phyloP scores from a whole-genome alignment of 352 stramenopile species.

The Globisporangium heterothallicum region DNA sequence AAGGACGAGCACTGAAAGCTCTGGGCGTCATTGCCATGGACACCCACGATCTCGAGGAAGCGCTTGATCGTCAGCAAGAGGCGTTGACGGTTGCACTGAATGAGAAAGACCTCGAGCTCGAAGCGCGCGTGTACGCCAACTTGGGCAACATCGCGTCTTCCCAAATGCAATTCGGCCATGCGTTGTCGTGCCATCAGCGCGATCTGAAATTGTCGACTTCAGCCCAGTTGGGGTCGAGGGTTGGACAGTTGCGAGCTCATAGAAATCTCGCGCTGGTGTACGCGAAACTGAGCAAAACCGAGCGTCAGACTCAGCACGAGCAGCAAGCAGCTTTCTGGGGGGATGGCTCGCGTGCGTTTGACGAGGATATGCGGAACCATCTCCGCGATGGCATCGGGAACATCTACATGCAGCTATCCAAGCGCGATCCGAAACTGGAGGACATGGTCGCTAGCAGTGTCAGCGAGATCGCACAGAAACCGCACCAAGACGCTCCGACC shows the following conservation, averaged over 20 bases:
- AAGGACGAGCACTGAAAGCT: slow-evolving; percentile 55
- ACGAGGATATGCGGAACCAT: slow-evolving; percentile 45
- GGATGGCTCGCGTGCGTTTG: slow-evolving; percentile 28
- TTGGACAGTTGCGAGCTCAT: slow-evolving; percentile 56
- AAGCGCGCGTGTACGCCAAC: slow-evolving; percentile 73
- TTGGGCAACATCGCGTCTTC: slow-evolving; percentile 62
- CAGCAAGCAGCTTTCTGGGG: slow-evolving; percentile 17
- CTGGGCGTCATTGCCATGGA: slow-evolving; percentile 61
- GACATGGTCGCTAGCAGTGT: slow-evolving; percentile 32
- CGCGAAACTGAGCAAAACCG: slow-evolving; percentile 38
- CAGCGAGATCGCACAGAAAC: slow-evolving; percentile 21
- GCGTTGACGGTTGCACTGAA: slow-evolving; percentile 44
- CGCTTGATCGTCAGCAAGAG: slow-evolving; percentile 60
- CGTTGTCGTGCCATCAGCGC: slow-evolving; percentile 53
- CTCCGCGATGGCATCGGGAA: slow-evolving; percentile 42
- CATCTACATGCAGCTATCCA: slow-evolving; percentile 52
- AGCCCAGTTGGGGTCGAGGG: slow-evolving; percentile 42
- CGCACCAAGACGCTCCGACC: slow-evolving; percentile 3
- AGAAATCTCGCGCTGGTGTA: slow-evolving; percentile 67
- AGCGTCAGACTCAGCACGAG: slow-evolving; percentile 38
- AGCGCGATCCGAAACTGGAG: slow-evolving; percentile 31
- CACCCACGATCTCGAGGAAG: slow-evolving; percentile 26
- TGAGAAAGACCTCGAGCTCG: slow-evolving; percentile 51
- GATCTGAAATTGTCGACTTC: slow-evolving; percentile 39
- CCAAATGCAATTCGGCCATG: slow-evolving; percentile 48